phyloP scores from a whole-genome alignment of 2,329 filamentous ascomycete genomes.

The Penicillium sp. region DNA sequence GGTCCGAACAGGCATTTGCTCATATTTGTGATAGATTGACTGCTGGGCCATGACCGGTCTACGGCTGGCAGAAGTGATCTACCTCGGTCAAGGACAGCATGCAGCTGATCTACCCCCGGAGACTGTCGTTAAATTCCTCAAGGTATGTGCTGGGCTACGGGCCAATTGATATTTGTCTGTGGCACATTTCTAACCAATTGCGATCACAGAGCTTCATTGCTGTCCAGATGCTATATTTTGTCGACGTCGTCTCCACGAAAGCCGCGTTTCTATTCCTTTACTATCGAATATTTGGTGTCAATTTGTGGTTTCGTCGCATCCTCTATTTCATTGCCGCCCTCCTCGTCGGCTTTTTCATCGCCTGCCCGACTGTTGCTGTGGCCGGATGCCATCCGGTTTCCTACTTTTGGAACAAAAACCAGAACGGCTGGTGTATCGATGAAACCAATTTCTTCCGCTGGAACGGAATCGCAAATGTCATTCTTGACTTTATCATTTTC shows the following conservation, averaged over 20 bases:
- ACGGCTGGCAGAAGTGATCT: slow-evolving; percentile 19
- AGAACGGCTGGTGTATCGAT: slow-evolving; percentile 21
- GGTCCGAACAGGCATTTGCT: too few species aligned
- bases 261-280: slow-evolving; percentile 25
- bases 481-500: slow-evolving; percentile 24
- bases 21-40: slow-evolving; percentile 14
- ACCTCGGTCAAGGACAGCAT: slow-evolving; percentile 19
- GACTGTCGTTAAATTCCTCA: slow-evolving; percentile 17
- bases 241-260: slow-evolving; percentile 24
- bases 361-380: slow-evolving; percentile 19
- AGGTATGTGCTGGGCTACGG: slow-evolving; percentile 14
- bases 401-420: slow-evolving; percentile 20
- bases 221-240: slow-evolving; percentile 22
- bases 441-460: slow-evolving; percentile 22
- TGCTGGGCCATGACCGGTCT: slow-evolving; percentile 23
- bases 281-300: slow-evolving; percentile 26
- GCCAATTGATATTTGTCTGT: neutral
- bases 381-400: slow-evolving; percentile 21
- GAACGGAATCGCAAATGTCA: slow-evolving; percentile 24
- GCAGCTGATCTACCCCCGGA: slow-evolving; percentile 13
- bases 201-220: slow-evolving; percentile 21
- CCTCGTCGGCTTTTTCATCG: slow-evolving; percentile 21
- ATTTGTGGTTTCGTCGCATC: slow-evolving; percentile 21
- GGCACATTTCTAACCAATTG: neutral
- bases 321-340: slow-evolving; percentile 18